Evolutionary conservation across 2,329 filamentous ascomycete species (phyloP).

Genomic region (Pseudogymnoascus verrucosus): DNA sequence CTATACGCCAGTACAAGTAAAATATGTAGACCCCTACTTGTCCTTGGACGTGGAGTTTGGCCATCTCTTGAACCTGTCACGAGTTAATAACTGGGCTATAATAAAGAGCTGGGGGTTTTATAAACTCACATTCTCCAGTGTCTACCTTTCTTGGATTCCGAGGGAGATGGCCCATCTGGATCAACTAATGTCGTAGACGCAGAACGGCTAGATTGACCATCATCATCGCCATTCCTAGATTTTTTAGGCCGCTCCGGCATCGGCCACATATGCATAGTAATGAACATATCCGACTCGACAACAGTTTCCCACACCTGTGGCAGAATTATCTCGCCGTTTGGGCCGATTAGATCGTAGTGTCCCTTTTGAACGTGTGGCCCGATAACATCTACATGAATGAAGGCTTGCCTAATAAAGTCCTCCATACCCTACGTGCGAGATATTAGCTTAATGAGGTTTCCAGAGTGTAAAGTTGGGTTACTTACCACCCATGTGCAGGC

Average conservation of each 20-base stretch:
- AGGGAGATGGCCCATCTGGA: too few relatives aligned
- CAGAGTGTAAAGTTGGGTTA: not conserved
- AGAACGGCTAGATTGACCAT: not conserved
- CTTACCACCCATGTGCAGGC: slow-evolving; percentile 60
- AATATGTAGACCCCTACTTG: not conserved
- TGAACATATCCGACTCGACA: slow-evolving; percentile 64
- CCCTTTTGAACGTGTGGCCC: slow-evolving; percentile 62
- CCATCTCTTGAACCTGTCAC: not conserved
- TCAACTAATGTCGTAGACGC: not conserved
- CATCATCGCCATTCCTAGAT: not conserved
- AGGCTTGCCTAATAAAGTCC: slow-evolving; percentile 74
- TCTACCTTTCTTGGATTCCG: not conserved
- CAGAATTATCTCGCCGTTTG: slow-evolving; percentile 67
- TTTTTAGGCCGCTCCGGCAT: slow-evolving; percentile 35
- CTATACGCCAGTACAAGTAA: not conserved
- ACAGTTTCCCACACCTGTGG: slow-evolving; percentile 70
- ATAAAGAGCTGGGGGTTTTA: not conserved
- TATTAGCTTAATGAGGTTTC: slow-evolving; percentile 11
- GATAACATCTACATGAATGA: slow-evolving; percentile 64
- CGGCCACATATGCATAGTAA: slow-evolving; percentile 57
- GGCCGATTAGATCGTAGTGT: slow-evolving; percentile 65
- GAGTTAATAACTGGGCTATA: not conserved
- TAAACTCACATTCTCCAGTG: not conserved
- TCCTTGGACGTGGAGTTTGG: not conserved
- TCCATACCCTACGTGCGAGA: slow-evolving; percentile 59